Evolutionary conservation across 306 rosid species (phyloP), one percentile per base, ranked within the genome.

Genomic region (Prunus kanzakura): DNA sequence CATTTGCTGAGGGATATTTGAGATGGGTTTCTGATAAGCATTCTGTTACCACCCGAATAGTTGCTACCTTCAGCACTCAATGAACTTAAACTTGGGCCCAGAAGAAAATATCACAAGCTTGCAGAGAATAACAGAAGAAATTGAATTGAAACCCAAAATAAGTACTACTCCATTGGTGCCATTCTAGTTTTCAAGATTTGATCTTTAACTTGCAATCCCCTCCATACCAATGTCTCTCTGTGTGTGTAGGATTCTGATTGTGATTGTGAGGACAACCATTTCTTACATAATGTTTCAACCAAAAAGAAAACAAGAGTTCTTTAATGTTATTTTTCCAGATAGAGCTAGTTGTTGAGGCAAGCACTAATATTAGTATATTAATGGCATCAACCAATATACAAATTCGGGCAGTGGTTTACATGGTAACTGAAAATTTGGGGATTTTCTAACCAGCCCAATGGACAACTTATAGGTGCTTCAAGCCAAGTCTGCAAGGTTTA

Each of bases 1-100:
- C 11, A 0, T 73, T 83, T 74, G 20, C 74, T 52, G 86, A 82
- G 29, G 93, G 96, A 1, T 84, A 69, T 29, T 30, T 88, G 69
- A 77, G 16, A 22, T 88, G 93, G 96, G 68, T 73, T 52, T 88
- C 93, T 66, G 79, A 55, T 68, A 32, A 41, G 4, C 73, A 87
- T 73, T 67, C 85, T 27, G 90, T 85, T 76, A 75, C 73, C 25
- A 84, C 71, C 79, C 90, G 82, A 66, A 62, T 91, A 43, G 41
- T 82, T 16, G 54, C 78, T 45, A 22, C 50, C 45, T 86, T 69
- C 6, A 22, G 27, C 66, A 61, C 41, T 8, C 7, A 29, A 41
- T 30, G 35, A 62, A 58, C 14, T 47, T 10, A 47, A 47, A 47
- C 16, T 11, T 47, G 15, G 51, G 1, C 51, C 51, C 51, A 47